A percentile compares a stretch with the other conserved stretches of the same genome.
These are phyloP conservation scores for Dioscorea dumetorum DNA, from an alignment of 106 monocot species.

Conservation along the genomic window DNA sequence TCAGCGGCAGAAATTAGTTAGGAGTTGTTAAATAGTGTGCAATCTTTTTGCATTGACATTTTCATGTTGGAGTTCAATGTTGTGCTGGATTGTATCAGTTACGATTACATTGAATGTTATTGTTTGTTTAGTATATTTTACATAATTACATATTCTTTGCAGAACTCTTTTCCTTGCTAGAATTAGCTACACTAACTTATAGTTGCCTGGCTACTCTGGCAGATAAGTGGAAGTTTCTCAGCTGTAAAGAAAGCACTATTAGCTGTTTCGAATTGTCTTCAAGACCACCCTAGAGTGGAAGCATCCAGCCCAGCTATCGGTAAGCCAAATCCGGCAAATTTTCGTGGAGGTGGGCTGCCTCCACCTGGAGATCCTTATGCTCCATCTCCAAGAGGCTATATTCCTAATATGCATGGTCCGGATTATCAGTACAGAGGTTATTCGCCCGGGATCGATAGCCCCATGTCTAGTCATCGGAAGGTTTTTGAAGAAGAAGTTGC, in stretches of 20 bases:
- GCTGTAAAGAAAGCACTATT: slow-evolving; percentile 68
- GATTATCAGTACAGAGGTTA: slow-evolving; percentile 41
- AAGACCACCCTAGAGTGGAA: slow-evolving; percentile 47
- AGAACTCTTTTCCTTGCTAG: background rate
- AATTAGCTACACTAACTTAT: background rate
- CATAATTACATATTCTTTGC: background rate
- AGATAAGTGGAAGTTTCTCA: slow-evolving; percentile 65
- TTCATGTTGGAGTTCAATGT: no score
- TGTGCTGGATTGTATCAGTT: no score
- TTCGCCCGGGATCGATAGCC: slow-evolving; percentile 20
- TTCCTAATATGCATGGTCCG: slow-evolving; percentile 22
- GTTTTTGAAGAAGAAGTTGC: slow-evolving; percentile 57
- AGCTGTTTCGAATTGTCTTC: slow-evolving; percentile 58
- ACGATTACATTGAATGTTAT: no score
- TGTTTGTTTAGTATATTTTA: no score
- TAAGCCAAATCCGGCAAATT: slow-evolving; percentile 27
- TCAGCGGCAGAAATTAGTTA: no score
- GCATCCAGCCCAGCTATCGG: slow-evolving; percentile 17
- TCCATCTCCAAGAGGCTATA: slow-evolving; percentile 32
- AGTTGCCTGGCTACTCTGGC: slow-evolving; percentile 2
- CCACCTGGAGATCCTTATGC: slow-evolving; percentile 25
- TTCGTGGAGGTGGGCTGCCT: slow-evolving; percentile 19
- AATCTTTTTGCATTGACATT: no score
- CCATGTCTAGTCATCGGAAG: slow-evolving; percentile 21
- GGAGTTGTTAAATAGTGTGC: no score